These are phyloP conservation scores for Phytophthora cactorum DNA, from an alignment of 352 stramenopile genomes.

Conservation along the genomic window DNA sequence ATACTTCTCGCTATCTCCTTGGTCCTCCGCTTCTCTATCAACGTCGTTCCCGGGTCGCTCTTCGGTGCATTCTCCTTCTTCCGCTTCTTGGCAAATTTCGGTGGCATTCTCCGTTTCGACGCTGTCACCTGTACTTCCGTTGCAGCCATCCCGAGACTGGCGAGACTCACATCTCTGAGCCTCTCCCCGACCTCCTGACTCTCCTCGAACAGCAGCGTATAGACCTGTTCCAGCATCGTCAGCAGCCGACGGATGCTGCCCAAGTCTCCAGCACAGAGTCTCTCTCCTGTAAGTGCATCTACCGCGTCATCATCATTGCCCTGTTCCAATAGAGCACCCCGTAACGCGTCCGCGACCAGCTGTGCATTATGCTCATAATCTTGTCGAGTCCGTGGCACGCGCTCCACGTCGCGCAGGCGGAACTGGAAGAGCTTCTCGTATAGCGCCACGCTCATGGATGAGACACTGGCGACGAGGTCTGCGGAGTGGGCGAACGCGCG, in stretches of 20 bases:
- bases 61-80: slow-evolving; percentile 18
- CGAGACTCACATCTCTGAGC: slow-evolving; percentile 28
- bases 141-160: slow-evolving; percentile 21
- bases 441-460: slow-evolving; percentile 92
- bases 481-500: slow-evolving; percentile 76
- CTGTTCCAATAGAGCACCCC: slow-evolving; percentile 73
- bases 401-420: slow-evolving; percentile 70
- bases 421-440: slow-evolving; percentile 93
- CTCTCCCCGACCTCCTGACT: slow-evolving; percentile 30
- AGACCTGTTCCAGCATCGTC: slow-evolving; percentile 64
- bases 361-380: slow-evolving; percentile 92
- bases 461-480: slow-evolving; percentile 87
- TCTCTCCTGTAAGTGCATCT: slow-evolving; percentile 58
- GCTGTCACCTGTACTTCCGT: neutral
- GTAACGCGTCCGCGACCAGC: slow-evolving; percentile 82
- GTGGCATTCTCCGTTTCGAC: slow-evolving; percentile 11
- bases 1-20: neutral
- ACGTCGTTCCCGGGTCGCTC: slow-evolving; percentile 19
- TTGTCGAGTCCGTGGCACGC: slow-evolving; percentile 55
- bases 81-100: slow-evolving; percentile 32
- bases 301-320: slow-evolving; percentile 30
- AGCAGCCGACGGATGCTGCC: slow-evolving; percentile 57
- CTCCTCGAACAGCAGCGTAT: slow-evolving; percentile 59
- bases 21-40: slow-evolving; percentile 10
- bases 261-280: slow-evolving; percentile 61